Conservation (phyloP, 352 stramenopile species). For the Globisporangium mamillatum region DNA sequence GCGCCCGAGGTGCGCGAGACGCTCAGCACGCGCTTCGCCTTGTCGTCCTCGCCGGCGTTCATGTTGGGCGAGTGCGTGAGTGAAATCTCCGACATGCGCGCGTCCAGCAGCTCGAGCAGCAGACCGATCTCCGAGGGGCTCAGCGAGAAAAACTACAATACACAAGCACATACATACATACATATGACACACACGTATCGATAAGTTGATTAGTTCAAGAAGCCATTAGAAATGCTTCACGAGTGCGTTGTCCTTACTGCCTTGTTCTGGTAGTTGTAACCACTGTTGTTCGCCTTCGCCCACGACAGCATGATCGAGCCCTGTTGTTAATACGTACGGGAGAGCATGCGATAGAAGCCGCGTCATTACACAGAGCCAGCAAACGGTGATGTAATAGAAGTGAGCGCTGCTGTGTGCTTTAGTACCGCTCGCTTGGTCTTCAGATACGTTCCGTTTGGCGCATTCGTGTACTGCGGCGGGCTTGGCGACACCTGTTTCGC, state of each 20-base stretch:
- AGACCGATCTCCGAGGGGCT: constrained; percentile 75
- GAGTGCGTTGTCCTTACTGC: constrained; percentile 30
- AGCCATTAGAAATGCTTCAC: not conserved
- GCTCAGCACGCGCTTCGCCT: constrained; percentile 52
- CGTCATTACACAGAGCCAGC: not conserved
- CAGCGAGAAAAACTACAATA: constrained; percentile 70
- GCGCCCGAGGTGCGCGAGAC: constrained; percentile 34
- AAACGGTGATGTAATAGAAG: not conserved
- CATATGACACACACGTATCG: too few relatives aligned
- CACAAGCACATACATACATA: too few relatives aligned
- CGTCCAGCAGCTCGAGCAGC: constrained; percentile 75
- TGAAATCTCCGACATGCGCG: constrained; percentile 56
- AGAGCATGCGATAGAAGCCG: not conserved
- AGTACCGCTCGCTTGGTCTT: constrained; percentile 78
- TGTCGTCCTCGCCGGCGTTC: constrained; percentile 55
- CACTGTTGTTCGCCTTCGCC: constrained; percentile 61
- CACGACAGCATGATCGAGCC: constrained; percentile 83
- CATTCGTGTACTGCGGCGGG: constrained; percentile 57
- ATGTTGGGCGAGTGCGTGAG: constrained; percentile 79
- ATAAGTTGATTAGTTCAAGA: too few relatives aligned
- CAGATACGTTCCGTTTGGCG: constrained; percentile 58
- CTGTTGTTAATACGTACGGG: constrained; percentile 20
- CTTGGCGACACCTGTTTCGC: constrained; percentile 45
- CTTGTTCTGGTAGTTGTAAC: constrained; percentile 85
- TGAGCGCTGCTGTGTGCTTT: not conserved